Evolutionary conservation across 2,329 filamentous ascomycete species (phyloP), one percentile per base, ranked within the genome.

Genomic region (Sclerotinia nivalis): DNA sequence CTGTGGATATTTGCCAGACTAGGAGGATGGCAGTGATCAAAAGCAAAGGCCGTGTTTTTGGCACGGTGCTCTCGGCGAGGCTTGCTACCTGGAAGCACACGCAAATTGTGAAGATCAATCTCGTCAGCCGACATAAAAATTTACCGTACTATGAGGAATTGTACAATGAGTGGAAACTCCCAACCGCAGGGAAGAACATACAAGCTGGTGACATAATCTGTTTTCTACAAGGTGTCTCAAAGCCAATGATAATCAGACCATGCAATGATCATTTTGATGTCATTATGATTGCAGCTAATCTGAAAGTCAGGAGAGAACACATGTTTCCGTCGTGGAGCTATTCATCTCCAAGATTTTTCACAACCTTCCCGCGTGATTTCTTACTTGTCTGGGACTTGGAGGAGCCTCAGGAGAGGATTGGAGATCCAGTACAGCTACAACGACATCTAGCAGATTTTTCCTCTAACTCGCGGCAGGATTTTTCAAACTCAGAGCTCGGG

Each of bases 361-460:
- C n/a, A 61, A n/a, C 0, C n/a, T 45, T 28, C n/a, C n/a, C 59
- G 12, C 18, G n/a, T 0, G 9, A 61, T 0, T 22, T 61, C 0
- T 0, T 47, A 61, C 59, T 61, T n/a, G 59, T 8, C 1, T 47
- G 59, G 40, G 40, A 61, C 22, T 31, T 43, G 59, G 59, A 25
- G 43, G 43, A 43, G 13, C 1, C 58, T 61, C 3, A 1, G 2
- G n/a, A 45, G 5, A 43, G 15, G 37, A 2, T 45, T 0, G n/a
- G 2, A 45, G 15, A 37, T 2, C 15, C 18, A 43, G 12, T 15
- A 43, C 40, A 31, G 31, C 31, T 1, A 13, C 1, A 43, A 15
- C 0, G 4, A 4, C 40, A 5, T 15, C 12, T 15, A 15, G 3
- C 40, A 43, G 12, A 15, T 43, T 15, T 43, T 15, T 5, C 40